Percentiles rank a stretch among this genome's conserved stretches.
These are phyloP conservation scores for Xylariomycetidae sp. DNA, from an alignment of 2,329 filamentous ascomycete species.

Conservation along the genomic window DNA sequence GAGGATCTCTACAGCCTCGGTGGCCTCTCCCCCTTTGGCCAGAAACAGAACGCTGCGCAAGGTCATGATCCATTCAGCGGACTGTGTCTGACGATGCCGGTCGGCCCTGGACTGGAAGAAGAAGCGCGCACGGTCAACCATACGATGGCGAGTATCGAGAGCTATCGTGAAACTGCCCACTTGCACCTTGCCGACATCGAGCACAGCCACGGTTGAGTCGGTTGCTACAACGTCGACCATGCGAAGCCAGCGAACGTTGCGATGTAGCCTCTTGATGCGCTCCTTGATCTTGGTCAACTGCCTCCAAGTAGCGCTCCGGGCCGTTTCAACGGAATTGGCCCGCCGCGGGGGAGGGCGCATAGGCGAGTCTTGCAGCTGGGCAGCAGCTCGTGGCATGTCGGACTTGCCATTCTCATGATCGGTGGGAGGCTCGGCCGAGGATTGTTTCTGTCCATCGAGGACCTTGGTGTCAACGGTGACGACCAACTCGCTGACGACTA, in stretches of 20 bases:
- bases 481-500: constrained; percentile 79
- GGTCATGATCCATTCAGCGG: constrained; percentile 91
- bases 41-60: constrained; percentile 84
- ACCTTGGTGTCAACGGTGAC: constrained; percentile 74
- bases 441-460: constrained; percentile 46
- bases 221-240: constrained; percentile 84
- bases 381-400: constrained; percentile 15
- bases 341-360: constrained; percentile 23
- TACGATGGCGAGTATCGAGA: constrained; percentile 86
- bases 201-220: constrained; percentile 69
- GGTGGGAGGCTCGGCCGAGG: constrained; percentile 25
- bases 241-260: constrained; percentile 80
- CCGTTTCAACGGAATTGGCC: constrained; percentile 22
- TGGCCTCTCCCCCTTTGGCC: constrained; percentile 65
- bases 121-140: constrained; percentile 82
- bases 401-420: constrained; percentile 13
- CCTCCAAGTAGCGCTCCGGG: constrained; percentile 72
- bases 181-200: constrained; percentile 78
- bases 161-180: constrained; percentile 78
- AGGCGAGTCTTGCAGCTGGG: constrained; percentile 16
- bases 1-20: constrained; percentile 79
- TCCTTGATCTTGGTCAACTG: constrained; percentile 75
- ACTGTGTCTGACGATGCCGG: constrained; percentile 53
- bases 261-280: constrained; percentile 76
- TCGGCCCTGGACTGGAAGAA: constrained; percentile 73